These are phyloP conservation scores for Cladosporium sp. DNA, from an alignment of 2,329 filamentous ascomycete genomes.

Conservation along the genomic window DNA sequence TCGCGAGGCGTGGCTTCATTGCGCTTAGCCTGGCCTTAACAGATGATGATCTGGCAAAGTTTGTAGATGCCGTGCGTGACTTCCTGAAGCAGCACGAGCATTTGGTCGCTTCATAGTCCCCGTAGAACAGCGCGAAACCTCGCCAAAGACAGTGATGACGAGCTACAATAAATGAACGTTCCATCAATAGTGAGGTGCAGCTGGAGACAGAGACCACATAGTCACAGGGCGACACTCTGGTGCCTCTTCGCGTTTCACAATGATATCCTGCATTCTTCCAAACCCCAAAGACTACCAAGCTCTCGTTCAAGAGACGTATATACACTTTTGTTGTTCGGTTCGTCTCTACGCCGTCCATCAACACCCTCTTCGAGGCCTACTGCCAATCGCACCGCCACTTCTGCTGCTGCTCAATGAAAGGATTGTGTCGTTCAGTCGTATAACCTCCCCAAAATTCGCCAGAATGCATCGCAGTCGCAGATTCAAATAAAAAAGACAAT, in stretches of 20 bases:
- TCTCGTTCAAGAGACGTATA: constrained; percentile 12
- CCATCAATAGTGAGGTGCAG: neutral
- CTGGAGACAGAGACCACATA: neutral
- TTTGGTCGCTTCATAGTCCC: neutral
- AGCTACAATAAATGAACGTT: neutral
- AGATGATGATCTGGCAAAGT: constrained; percentile 37
- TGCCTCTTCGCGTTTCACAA: neutral
- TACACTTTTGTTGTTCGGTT: constrained; percentile 9
- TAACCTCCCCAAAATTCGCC: constrained; percentile 6
- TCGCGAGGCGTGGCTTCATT: constrained; percentile 38
- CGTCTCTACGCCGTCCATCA: neutral
- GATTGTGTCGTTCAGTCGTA: constrained; percentile 18
- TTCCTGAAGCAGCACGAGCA: constrained; percentile 4
- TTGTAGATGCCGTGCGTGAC: constrained; percentile 24
- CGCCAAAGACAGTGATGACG: neutral
- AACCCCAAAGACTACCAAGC: neutral
- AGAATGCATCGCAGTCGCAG: constrained; percentile 6
- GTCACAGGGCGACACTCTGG: neutral
- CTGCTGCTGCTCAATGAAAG: constrained; percentile 7
- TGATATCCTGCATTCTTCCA: neutral
- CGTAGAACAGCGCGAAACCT: neutral
- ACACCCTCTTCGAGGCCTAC: neutral
- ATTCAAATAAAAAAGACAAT: neutral
- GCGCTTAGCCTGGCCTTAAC: constrained; percentile 39
- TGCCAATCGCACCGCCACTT: neutral